phyloP scores from a whole-genome alignment of 2,329 filamentous ascomycete species.

The Cladosporium velox region DNA sequence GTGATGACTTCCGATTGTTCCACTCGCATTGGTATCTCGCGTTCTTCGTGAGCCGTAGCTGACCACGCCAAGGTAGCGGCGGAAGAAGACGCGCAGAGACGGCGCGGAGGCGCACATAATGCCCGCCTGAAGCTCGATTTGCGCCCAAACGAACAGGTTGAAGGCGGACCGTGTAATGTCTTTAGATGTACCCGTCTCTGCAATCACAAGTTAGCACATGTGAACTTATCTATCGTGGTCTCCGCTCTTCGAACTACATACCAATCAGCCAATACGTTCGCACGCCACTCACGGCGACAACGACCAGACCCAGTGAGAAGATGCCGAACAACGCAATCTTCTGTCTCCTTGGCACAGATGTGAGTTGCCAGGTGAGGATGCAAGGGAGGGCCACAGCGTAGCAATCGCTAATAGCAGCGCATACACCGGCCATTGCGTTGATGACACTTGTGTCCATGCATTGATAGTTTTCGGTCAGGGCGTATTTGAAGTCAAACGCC shows the following conservation, averaged over 20 bases:
- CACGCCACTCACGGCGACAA: conserved; percentile 39
- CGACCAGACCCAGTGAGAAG: conserved; percentile 48
- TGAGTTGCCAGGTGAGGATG: conserved; percentile 48
- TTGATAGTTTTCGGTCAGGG: conserved; percentile 33
- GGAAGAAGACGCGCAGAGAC: conserved; percentile 30
- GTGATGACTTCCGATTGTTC: neutral
- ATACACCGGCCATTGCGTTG: conserved; percentile 42
- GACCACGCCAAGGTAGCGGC: conserved; percentile 21
- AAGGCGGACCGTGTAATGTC: conserved; percentile 30
- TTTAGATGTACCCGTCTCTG: conserved; percentile 26
- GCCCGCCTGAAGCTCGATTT: conserved; percentile 33
- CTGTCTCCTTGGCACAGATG: conserved; percentile 46
- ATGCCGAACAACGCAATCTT: conserved; percentile 49
- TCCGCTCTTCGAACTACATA: conserved; percentile 28
- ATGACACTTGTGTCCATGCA: conserved; percentile 44
- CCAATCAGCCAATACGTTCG: conserved; percentile 41
- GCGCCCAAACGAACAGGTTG: conserved; percentile 33
- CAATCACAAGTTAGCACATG: neutral
- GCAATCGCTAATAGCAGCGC: conserved; percentile 45
- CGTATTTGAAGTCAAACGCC: conserved; percentile 40
- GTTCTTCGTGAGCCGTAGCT: neutral
- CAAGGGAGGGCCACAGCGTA: conserved; percentile 45
- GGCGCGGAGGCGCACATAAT: conserved; percentile 34
- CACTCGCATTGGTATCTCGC: neutral
- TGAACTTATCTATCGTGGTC: conserved; percentile 22